Evolutionary conservation across 2,329 filamentous ascomycete genomes (phyloP).

Genomic region (Fusarium beomiforme): DNA sequence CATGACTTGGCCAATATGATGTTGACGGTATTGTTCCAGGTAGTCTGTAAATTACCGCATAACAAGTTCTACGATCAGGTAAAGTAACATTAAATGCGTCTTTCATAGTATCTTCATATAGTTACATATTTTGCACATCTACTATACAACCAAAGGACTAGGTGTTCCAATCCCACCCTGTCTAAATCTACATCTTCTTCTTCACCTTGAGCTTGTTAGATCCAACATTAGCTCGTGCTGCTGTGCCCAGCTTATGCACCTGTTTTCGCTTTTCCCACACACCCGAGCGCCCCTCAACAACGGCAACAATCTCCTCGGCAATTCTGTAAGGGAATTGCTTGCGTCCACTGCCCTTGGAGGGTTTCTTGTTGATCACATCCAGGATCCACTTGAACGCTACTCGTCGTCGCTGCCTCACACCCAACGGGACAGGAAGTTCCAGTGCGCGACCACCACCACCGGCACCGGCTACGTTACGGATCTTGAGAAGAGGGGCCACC

Average conservation of each 20-base stretch:
- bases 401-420: conserved; percentile 78
- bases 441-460: conserved; percentile 88
- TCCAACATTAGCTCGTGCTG: conserved; percentile 77
- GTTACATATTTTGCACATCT: conserved; percentile 46
- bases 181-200: conserved; percentile 48
- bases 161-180: not conserved
- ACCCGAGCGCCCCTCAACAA: conserved; percentile 84
- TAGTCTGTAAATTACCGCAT: not conserved
- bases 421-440: conserved; percentile 83
- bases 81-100: conserved; percentile 16
- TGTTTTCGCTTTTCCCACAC: conserved; percentile 85
- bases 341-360: conserved; percentile 75
- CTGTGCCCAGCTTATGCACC: conserved; percentile 84
- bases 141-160: conserved; percentile 38
- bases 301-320: conserved; percentile 85
- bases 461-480: conserved; percentile 78
- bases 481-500: conserved; percentile 85
- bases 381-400: conserved; percentile 90
- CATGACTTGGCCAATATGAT: not conserved
- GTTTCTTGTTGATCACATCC: conserved; percentile 81
- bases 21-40: not conserved
- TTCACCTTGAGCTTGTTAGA: conserved; percentile 50
- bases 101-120: conserved; percentile 44
- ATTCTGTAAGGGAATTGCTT: conserved; percentile 80
- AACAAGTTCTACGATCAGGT: not conserved